Conservation (phyloP, 306 rosid genomes). For the Sicyos baderoa region DNA sequence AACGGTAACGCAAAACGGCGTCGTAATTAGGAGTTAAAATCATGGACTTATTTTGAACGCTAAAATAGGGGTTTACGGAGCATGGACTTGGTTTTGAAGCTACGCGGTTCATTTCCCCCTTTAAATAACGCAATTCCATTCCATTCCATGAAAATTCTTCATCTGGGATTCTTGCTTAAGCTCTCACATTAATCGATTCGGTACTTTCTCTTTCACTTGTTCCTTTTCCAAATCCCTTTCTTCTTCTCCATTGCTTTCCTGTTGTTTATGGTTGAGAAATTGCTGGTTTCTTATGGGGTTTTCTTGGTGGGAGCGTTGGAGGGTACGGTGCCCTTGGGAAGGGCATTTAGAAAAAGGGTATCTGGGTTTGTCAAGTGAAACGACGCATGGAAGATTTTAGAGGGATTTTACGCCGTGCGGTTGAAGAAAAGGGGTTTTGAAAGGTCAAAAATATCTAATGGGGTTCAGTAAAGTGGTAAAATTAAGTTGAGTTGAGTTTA, state of each 20-base stretch:
- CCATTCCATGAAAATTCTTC: not conserved
- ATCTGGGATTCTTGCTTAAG: not conserved
- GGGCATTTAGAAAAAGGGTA: slow-evolving; percentile 41
- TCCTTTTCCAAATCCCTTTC: not conserved
- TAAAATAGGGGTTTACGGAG: not conserved
- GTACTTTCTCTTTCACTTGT: not conserved
- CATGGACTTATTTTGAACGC: slow-evolving; percentile 8
- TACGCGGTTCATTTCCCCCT: not conserved
- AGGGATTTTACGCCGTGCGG: not conserved
- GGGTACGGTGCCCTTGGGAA: slow-evolving; percentile 73
- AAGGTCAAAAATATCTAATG: not conserved
- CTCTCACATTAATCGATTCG: slow-evolving; percentile 4
- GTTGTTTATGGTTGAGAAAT: not conserved
- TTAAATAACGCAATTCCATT: slow-evolving; percentile 4
- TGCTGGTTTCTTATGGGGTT: not conserved
- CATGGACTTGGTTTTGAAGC: slow-evolving; percentile 13
- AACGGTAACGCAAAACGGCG: not conserved
- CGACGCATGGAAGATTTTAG: slow-evolving; percentile 39
- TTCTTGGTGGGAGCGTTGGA: slow-evolving; percentile 60
- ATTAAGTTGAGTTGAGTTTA: not conserved
- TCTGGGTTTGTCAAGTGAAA: slow-evolving; percentile 20
- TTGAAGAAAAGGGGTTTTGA: not conserved
- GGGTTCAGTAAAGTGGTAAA: not conserved
- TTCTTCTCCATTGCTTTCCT: not conserved
- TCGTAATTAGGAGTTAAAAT: not conserved